Percentiles rank a stretch among this genome's conserved stretches.
Evolutionary conservation across 2,329 filamentous ascomycete genomes (phyloP).

Genomic region (Trichoderma arundinaceum): DNA sequence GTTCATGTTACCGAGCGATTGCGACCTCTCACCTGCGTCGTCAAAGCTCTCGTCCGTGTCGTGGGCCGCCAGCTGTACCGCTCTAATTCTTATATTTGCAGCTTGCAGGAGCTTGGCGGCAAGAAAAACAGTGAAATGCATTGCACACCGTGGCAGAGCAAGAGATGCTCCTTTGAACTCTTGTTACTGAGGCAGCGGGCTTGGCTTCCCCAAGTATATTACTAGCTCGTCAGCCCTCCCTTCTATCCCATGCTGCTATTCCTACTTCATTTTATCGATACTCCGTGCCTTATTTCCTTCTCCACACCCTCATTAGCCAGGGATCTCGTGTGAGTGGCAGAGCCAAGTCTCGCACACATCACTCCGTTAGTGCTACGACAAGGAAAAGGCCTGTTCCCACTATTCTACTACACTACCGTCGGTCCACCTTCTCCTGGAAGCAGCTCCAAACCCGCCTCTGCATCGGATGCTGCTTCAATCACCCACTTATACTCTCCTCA

Average conservation of each 20-base stretch:
- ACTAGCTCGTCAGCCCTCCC: constrained; percentile 1
- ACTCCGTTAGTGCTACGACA: constrained; percentile 23
- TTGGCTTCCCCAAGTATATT: constrained; percentile 13
- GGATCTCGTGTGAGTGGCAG: constrained; percentile 18
- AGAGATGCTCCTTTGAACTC: neutral
- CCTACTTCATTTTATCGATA: constrained; percentile 28
- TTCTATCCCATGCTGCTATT: constrained; percentile 14
- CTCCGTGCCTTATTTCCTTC: constrained; percentile 29
- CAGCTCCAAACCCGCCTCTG: constrained; percentile 16
- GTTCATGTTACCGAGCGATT: constrained; percentile 24
- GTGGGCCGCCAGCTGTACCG: constrained; percentile 6
- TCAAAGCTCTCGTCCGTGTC: constrained; percentile 18
- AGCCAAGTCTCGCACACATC: constrained; percentile 4
- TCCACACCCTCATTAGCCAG: constrained; percentile 30
- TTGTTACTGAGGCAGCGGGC: constrained; percentile 10
- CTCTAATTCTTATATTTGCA: neutral
- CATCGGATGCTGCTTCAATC: constrained; percentile 20
- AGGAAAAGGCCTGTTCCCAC: constrained; percentile 22
- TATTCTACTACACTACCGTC: constrained; percentile 5
- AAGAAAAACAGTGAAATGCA: neutral
- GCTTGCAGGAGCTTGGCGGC: neutral
- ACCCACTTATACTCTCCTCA: constrained; percentile 24
- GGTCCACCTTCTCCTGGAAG: constrained; percentile 28
- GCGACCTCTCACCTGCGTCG: constrained; percentile 8
- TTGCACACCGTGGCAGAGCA: neutral